Evolutionary conservation across 1,284 basidiomycete genomes (phyloP).

Genomic region (Fomitopsis pinicola): DNA sequence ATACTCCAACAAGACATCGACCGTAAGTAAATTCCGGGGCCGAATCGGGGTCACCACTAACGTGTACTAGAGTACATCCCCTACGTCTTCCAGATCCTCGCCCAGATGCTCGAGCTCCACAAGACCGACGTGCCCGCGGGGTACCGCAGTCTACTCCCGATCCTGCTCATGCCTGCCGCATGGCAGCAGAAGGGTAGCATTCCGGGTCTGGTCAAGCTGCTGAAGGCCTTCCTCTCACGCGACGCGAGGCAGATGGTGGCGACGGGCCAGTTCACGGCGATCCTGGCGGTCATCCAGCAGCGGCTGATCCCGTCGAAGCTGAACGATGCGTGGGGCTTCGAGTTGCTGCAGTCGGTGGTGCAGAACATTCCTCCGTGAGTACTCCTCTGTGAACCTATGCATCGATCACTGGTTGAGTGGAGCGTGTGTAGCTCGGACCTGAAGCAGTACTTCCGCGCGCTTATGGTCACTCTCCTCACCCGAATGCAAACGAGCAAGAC

Average conservation of each 20-base stretch:
- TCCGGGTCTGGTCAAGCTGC: conserved; percentile 86
- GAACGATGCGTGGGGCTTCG: conserved; percentile 91
- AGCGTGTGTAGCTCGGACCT: conserved; percentile 49
- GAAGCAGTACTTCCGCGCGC: conserved; percentile 71
- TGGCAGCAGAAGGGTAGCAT: conserved; percentile 98
- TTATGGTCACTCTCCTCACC: conserved; percentile 82
- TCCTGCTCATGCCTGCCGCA: conserved; percentile 81
- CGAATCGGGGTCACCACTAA: not conserved
- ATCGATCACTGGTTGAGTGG: not conserved
- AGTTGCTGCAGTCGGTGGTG: conserved; percentile 80
- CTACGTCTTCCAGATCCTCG: conserved; percentile 95
- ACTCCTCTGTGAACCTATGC: not conserved
- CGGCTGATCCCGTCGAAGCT: conserved; percentile 82
- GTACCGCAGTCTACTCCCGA: conserved; percentile 78
- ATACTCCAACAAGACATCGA: conserved; percentile 92
- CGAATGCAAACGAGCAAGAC: conserved; percentile 89
- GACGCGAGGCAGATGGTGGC: conserved; percentile 71
- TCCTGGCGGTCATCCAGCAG: conserved; percentile 91
- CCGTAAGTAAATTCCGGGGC: conserved; percentile 45
- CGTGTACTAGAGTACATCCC: conserved; percentile 82
- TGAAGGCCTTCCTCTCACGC: conserved; percentile 80
- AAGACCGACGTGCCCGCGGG: conserved; percentile 61
- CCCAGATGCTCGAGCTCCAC: conserved; percentile 93
- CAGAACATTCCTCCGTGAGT: conserved; percentile 72
- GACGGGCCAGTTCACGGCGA: conserved; percentile 70